Evolutionary conservation across 352 stramenopile species (phyloP), one percentile per base, ranked within the genome.

Genomic region (Phytophthora sp.): DNA sequence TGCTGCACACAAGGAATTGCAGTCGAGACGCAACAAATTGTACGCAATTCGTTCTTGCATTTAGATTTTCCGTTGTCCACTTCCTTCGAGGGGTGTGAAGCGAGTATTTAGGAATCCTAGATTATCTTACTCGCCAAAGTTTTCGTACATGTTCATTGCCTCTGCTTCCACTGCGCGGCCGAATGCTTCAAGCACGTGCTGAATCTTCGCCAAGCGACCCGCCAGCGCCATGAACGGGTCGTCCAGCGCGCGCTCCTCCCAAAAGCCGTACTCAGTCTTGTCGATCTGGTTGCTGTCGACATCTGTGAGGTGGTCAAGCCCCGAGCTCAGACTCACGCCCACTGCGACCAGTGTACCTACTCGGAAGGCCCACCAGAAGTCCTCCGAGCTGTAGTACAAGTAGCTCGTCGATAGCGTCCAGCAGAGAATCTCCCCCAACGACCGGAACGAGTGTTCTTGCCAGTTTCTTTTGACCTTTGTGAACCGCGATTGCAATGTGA

Each of bases 401-500:
- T 70, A 86, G 27, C 66, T 71, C 29, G 81, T 90, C 39, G 73
- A 77, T 23, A 74, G 39, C 6, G 69, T 79, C 84, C 79, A 94
- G 65, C 79, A 80, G 21, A 88, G 57, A 39, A 94, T 72, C 75
- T 93, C 84, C 4, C 79, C 52, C 3, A 88, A 53, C 16, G 84
- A 93, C 3, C 86, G 84, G 20, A 67, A 4, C 0, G 41, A 57
- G 35, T 91, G 74, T 1, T 86, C 65, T n/a, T 71, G 47, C 86
- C 86, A 94, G 65, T 93, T 91, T 26, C 74, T 51, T 21, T 29
- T 41, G 16, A 88, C 74, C 31, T 81, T 66, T 2, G 84, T 93
- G 60, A 89, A 93, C 20, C 84, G 80, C 26, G 80, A 91, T 68
- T 94, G 86, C 29, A 93, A 61, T 46, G 81, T 94, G 30, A 93